Base-by-base conservation (phyloP, 1,284 basidiomycete species). In the Somion occarium region DNA sequence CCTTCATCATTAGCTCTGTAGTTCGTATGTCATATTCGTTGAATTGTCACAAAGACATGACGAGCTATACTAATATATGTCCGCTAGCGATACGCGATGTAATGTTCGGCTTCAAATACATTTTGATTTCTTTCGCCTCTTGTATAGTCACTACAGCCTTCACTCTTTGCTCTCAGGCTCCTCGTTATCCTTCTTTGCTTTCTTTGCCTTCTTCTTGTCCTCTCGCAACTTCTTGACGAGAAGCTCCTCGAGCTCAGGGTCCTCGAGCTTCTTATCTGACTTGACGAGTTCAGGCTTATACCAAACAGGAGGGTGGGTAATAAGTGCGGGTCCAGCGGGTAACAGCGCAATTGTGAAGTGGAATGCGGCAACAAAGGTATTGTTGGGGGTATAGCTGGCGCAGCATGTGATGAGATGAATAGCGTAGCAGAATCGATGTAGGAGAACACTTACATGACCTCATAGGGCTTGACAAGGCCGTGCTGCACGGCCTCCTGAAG, bases 401-500 rank as follows among this genome's bases (percentile, higher is more conserved):
- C 24, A 44, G 19, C 9, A 27, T 44, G 30, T 46, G 24, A 46
- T 15, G 12, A 22, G 19, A 18, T 46, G 24, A 46, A 26, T 18
- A 34, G 25, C 22, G 13, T 46, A 5, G 13, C 26, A 12, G n/a
- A 18, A 37, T 19, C 38, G 46, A 26, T 3, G 19, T 4, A 18
- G n/a, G 38, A 7, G 38, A 12, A 19, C 27, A 79, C 88, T 64
- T 66, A 91, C 89, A 90, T 75, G 54, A 95, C 88, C 67, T 95
- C 91, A 70, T 93, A 95, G 38, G 91, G 89, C 69, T 91, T 92
- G 54, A 96, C 81, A 19, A 96, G 76, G 64, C 82, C 84, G 71
- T 99, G 96, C 68, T 95, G 88, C 43, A 93, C 91, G 53, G 95
- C 95, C 74, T 99, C 96, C 69, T 93, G 89, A 30, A 99, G 81